A percentile compares a stretch with the other conserved stretches of the same genome.
Conservation (phyloP, 2,329 filamentous ascomycete species). For the Dendrostoma leiphaemia region DNA sequence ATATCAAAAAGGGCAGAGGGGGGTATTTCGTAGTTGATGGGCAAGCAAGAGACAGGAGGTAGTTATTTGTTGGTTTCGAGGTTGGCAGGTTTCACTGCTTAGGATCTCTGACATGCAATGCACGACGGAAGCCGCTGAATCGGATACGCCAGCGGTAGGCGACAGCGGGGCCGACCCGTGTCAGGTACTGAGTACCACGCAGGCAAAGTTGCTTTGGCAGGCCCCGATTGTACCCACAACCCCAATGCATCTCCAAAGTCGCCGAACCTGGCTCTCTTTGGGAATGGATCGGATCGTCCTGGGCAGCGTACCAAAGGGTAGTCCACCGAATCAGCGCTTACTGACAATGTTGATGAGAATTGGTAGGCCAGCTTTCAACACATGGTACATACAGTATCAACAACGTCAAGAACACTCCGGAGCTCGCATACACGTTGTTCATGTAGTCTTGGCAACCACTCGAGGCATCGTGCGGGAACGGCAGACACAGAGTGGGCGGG, state of each 20-base stretch:
- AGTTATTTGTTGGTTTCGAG: slow-evolving; percentile 2
- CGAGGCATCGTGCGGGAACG: background rate
- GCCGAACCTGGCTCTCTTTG: too few species aligned
- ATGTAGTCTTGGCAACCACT: background rate
- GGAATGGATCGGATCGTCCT: too few species aligned
- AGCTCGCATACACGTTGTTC: background rate
- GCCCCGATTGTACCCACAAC: background rate
- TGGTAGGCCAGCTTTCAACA: too few species aligned
- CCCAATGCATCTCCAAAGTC: background rate
- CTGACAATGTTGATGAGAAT: too few species aligned
- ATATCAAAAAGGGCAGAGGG: background rate
- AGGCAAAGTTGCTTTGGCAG: background rate
- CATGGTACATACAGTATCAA: too few species aligned
- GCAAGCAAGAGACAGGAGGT: background rate
- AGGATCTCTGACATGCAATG: slow-evolving; percentile 7
- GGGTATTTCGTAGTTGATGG: background rate
- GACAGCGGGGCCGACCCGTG: background rate
- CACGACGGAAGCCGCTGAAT: background rate
- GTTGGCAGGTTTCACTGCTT: slow-evolving; percentile 10
- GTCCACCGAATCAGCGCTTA: too few species aligned
- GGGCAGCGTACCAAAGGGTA: too few species aligned
- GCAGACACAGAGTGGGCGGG: background rate
- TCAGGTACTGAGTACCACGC: background rate
- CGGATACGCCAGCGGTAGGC: background rate
- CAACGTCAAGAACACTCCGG: too few species aligned